Evolutionary conservation across 2,329 filamentous ascomycete genomes (phyloP), one percentile per base, ranked within the genome.

Genomic region (Sphaerulina vaccinii): DNA sequence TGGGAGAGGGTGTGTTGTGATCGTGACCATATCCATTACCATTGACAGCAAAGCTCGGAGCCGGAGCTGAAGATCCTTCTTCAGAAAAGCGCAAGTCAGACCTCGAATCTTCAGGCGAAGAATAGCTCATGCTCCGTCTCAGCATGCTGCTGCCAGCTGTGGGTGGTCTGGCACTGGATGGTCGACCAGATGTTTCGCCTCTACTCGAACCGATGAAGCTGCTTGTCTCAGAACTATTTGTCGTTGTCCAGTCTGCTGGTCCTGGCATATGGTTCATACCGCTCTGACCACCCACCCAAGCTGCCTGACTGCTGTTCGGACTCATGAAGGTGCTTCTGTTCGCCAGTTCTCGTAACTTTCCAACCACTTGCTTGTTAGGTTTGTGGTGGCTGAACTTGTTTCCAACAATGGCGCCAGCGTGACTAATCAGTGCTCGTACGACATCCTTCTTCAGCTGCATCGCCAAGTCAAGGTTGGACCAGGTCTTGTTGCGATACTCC

Each of bases 401-500:
- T 49, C 92, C 90, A 43, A 99, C 90, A 61, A 99, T 96, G 51
- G 93, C 90, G 29, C 93, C 93, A 0, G 92, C 91, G 67, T 99
- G 93, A 1, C 89, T 93, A 64, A 99, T 95, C 39, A 99, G 79
- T 0, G 93, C 92, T 65, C 90, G 88, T 67, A 96, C 89, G 52
- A 97, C 88, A 40, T 95, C 91, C 68, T 91, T 95, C 75, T 99
- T 97, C 48, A 99, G 79, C 11, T 90, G 87, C 41, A 97, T 78
- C 0, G 92, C 91, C 8, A 99, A 82, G 65, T 99, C 93, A 5
- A 99, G 80, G 68, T 97, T 99, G 5, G 90, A 96, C 93, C 93
- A 99, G 7, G 91, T 97, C 77, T 99, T 99, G 78, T 99, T 99
- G 58, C 90, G 84, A 74, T 96, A 97, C 69, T 99, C 93, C 40